Evolutionary conservation across 352 stramenopile genomes (phyloP), one percentile per base, ranked within the genome.

Genomic region (Phytophthora constricta): DNA sequence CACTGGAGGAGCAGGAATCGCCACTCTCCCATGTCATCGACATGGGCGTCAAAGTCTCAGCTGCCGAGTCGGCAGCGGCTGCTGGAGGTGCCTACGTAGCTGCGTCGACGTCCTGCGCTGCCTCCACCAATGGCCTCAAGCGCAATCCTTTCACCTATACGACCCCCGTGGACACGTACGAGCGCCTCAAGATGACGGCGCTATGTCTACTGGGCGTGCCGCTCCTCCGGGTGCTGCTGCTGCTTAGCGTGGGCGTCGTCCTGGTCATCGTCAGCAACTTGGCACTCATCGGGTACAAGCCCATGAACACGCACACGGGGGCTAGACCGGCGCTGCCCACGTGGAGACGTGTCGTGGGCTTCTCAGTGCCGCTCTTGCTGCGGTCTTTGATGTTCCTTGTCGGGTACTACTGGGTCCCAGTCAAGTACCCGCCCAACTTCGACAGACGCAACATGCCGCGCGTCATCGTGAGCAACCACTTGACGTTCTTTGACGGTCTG

Each of bases 391-490:
- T 92, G 57, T 80, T 92, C 52, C 58, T 89, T 8, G 63, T 89
- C 17, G 84, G 84, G 4, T 92, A 86, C 68, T 84, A 92, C 71
- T 92, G 79, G 76, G 76, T 92, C 46, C 64, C 79, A 0, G 72
- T 89, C 20, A 82, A 66, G 33, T 68, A 76, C 37, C 79, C 79
- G 14, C 54, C 56, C 4, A 61, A 72, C 13, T 69, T 84, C 43
- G 53, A 77, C 58, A 59, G 43, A 0, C 45, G 65, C 7, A 43
- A 49, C 11, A 58, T 79, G 47, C 76, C 74, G 39, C 76, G 80
- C 19, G 75, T 92, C 14, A 74, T 92, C 45, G 74, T 92, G 55
- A 84, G 76, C 70, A 92, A 92, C 76, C 84, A 92, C 66, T 69
- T 90, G 51, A 72, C 75, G 17, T 92, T 92, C 62, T 74, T 92